Percentiles rank a stretch among this genome's conserved stretches.
These are phyloP conservation scores for Talaromyces sp. DNA, from an alignment of 2,329 filamentous ascomycete species.

Conservation along the genomic window DNA sequence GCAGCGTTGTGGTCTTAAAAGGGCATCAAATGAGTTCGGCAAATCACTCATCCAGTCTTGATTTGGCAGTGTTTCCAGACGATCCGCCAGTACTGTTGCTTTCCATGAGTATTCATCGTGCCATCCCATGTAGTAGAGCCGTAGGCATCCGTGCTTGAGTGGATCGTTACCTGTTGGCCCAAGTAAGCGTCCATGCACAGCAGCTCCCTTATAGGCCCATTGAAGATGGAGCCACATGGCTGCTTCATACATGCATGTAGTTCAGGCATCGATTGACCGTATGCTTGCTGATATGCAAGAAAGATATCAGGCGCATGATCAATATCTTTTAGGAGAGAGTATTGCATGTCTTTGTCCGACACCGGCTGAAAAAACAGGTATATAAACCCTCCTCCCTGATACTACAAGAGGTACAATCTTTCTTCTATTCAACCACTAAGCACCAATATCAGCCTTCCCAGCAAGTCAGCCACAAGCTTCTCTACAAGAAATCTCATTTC, in stretches of 20 bases:
- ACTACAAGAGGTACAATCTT: neutral
- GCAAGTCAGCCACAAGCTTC: neutral
- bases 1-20: neutral
- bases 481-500: neutral
- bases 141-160: neutral
- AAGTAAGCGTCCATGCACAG: neutral
- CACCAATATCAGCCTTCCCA: neutral
- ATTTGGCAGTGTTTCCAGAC: neutral
- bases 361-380: neutral
- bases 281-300: neutral
- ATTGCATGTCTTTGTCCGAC: neutral
- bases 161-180: neutral
- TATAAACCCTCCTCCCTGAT: constrained; percentile 4
- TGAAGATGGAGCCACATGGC: constrained; percentile 2
- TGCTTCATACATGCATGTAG: constrained; percentile 3
- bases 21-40: neutral
- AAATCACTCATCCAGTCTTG: neutral
- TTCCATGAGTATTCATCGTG: neutral
- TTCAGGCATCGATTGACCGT: neutral
- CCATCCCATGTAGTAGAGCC: neutral
- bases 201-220: neutral
- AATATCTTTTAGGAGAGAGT: neutral
- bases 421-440: neutral
- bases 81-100: neutral
- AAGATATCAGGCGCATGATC: neutral